Percentiles rank a stretch among this genome's conserved stretches.
Conservation (phyloP, 129 eudicot genomes). For the Dittrichia graveolens region DNA sequence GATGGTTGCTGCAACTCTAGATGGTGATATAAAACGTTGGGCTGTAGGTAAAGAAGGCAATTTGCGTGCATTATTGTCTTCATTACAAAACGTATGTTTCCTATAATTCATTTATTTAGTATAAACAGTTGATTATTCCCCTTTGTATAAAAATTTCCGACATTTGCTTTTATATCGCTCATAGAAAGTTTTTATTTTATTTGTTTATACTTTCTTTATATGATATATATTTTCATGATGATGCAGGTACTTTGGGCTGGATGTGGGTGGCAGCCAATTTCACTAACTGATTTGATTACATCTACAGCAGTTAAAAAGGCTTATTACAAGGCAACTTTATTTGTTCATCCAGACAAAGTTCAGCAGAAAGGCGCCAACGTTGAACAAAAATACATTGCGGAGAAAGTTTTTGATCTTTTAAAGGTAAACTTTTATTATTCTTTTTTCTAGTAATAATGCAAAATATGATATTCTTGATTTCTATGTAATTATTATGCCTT, state of each 20-base stretch:
- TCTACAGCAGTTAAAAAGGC: conserved; percentile 78
- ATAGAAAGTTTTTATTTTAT: neutral
- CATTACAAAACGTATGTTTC: conserved; percentile 59
- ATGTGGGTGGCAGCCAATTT: conserved; percentile 82
- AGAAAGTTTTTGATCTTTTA: conserved; percentile 84
- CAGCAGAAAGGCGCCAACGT: conserved; percentile 91
- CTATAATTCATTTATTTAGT: conserved; percentile 3
- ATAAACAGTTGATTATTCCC: neutral
- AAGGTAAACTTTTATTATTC: conserved; percentile 50
- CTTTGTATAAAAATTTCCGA: neutral
- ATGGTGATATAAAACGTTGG: conserved; percentile 80
- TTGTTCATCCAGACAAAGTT: conserved; percentile 94
- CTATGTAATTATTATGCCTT: neutral
- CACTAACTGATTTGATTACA: conserved; percentile 87
- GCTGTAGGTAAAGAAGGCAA: conserved; percentile 95
- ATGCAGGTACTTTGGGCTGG: conserved; percentile 84
- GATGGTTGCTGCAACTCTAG: conserved; percentile 77
- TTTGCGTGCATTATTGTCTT: conserved; percentile 85
- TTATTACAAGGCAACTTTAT: conserved; percentile 78
- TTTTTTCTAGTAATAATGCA: neutral
- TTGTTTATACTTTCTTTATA: neutral
- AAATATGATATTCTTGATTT: neutral
- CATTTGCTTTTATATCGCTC: neutral
- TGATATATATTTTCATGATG: conserved; percentile 9
- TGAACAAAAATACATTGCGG: conserved; percentile 82